These are phyloP conservation scores for Pisolithus thermaeus DNA, from an alignment of 1,284 basidiomycete species.

Conservation along the genomic window DNA sequence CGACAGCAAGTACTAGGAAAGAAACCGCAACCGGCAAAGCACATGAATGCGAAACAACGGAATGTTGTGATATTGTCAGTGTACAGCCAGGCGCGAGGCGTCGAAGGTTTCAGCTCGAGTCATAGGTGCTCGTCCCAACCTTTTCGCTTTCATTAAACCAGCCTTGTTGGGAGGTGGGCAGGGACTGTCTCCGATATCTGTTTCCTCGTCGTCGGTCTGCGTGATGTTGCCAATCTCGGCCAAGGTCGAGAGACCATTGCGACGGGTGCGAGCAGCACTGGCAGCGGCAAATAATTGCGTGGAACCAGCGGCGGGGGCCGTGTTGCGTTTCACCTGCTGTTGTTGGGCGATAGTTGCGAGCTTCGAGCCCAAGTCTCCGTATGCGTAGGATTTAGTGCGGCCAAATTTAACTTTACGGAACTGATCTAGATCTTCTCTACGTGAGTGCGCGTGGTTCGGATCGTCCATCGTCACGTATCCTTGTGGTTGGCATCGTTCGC, in stretches of 20 bases:
- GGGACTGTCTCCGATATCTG: constrained; percentile 73
- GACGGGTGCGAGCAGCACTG: constrained; percentile 54
- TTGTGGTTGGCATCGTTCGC: constrained; percentile 70
- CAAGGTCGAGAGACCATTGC: constrained; percentile 54
- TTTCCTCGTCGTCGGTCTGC: constrained; percentile 64
- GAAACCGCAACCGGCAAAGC: constrained; percentile 5
- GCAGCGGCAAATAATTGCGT: constrained; percentile 61
- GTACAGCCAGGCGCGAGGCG: constrained; percentile 41
- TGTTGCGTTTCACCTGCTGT: constrained; percentile 52
- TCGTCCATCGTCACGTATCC: constrained; percentile 95
- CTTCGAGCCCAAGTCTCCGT: constrained; percentile 59
- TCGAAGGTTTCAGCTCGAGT: constrained; percentile 61
- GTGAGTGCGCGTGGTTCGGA: constrained; percentile 72
- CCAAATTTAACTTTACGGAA: constrained; percentile 86
- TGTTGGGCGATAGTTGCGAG: constrained; percentile 29
- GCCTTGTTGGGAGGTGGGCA: constrained; percentile 68
- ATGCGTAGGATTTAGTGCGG: constrained; percentile 85
- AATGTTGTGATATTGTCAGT: constrained; percentile 9
- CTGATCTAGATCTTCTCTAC: constrained; percentile 83
- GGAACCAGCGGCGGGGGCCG: constrained; percentile 42
- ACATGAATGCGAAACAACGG: not conserved
- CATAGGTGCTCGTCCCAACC: constrained; percentile 42
- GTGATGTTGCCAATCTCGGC: constrained; percentile 57
- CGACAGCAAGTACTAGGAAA: constrained; percentile 2
- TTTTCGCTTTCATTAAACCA: constrained; percentile 44